Percentiles rank a stretch among this genome's conserved stretches.
Conservation (phyloP, 257 asterid species). For the Hygrophila difformis region DNA sequence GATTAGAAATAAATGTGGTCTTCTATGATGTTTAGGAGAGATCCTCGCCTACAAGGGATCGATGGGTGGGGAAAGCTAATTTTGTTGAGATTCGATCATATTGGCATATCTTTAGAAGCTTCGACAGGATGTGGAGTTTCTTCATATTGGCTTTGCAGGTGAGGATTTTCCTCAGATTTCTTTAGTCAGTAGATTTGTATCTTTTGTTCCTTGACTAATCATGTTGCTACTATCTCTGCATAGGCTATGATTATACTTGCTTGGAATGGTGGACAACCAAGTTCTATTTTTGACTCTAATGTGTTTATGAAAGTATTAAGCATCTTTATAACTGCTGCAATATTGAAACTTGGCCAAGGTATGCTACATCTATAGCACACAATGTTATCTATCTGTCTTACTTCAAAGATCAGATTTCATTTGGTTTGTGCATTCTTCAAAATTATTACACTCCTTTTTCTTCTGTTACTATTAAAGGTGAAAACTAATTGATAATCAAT, state of each 20-base stretch:
- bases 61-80: conserved; percentile 98
- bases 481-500: too few relatives aligned
- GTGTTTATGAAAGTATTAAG: conserved; percentile 90
- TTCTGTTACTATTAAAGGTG: too few relatives aligned
- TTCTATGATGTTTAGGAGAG: too few relatives aligned
- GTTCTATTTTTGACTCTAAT: conserved; percentile 41
- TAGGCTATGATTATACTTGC: conserved; percentile 98
- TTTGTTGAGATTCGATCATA: conserved; percentile 96
- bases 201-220: conserved; percentile 18
- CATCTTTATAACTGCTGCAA: conserved; percentile 92
- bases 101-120: conserved; percentile 96
- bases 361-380: too few relatives aligned
- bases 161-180: conserved; percentile 7
- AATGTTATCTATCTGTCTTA: too few relatives aligned
- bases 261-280: conserved; percentile 85
- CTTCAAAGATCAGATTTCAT: too few relatives aligned
- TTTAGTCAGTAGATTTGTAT: conserved; percentile 12
- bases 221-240: conserved; percentile 19
- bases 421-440: too few relatives aligned
- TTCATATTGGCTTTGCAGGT: conserved; percentile 98
- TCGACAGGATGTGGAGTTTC: conserved; percentile 99
- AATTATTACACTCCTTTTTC: too few relatives aligned
- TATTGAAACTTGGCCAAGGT: conserved; percentile 7
- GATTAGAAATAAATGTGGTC: too few relatives aligned
- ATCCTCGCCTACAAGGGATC: conserved; percentile 54